Evolutionary conservation across 345 rosid genomes (phyloP).

Genomic region (Gossypium rotundifolium): DNA sequence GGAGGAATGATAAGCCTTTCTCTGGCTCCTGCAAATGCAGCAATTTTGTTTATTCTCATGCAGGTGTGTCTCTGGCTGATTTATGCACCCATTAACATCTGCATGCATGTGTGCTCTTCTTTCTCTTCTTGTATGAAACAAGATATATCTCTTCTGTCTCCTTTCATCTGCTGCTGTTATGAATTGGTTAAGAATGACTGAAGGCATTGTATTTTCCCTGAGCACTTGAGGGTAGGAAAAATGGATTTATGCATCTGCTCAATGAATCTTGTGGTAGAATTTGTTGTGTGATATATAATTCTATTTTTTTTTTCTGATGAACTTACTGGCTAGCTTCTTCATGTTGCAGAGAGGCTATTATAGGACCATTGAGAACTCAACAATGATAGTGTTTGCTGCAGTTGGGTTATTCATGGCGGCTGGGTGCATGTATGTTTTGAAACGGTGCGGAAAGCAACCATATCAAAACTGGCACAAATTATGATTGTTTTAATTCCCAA

Average conservation of each 20-base stretch:
- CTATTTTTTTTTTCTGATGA: not conserved
- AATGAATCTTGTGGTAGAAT: not conserved
- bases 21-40: slow-evolving; percentile 77
- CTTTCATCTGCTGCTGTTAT: not conserved
- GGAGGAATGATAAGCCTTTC: slow-evolving; percentile 95
- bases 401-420: slow-evolving; percentile 62
- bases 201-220: not conserved
- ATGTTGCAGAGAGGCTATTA: slow-evolving; percentile 70
- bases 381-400: slow-evolving; percentile 58
- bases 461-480: slow-evolving; percentile 74
- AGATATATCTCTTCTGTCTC: not conserved
- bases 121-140: not conserved
- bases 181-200: not conserved
- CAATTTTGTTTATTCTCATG: slow-evolving; percentile 48
- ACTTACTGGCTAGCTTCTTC: slow-evolving; percentile 13
- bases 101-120: not conserved
- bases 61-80: slow-evolving; percentile 34
- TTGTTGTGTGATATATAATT: not conserved
- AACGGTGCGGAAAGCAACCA: slow-evolving; percentile 89
- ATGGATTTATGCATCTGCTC: not conserved
- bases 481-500: slow-evolving; percentile 23
- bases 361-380: slow-evolving; percentile 56
- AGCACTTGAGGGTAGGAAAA: not conserved
- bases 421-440: slow-evolving; percentile 72
- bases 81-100: not conserved